Conservation (phyloP, 192 early-diverging fungal genomes). For the Entophlyctis helioformis region DNA sequence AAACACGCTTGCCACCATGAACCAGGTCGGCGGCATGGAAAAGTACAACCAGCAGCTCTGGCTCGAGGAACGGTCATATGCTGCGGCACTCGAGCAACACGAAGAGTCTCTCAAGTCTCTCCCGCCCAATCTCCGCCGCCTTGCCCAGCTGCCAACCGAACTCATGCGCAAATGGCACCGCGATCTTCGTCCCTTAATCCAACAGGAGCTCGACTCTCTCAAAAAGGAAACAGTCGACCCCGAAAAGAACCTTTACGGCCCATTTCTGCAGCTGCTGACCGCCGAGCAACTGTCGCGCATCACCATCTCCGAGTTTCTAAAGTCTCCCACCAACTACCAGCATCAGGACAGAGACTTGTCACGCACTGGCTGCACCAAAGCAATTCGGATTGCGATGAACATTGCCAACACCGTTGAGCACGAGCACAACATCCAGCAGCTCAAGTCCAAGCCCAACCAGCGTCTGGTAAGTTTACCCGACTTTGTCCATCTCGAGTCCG, state of each 20-base stretch:
- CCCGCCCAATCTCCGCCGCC: constrained; percentile 31
- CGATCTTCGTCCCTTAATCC: constrained; percentile 53
- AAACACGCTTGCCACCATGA: constrained; percentile 46
- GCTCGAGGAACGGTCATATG: constrained; percentile 71
- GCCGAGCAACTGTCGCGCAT: constrained; percentile 70
- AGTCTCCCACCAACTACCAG: constrained; percentile 22
- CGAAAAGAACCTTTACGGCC: constrained; percentile 45
- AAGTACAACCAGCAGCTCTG: constrained; percentile 64
- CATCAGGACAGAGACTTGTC: too few relatives aligned
- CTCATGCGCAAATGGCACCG: constrained; percentile 58
- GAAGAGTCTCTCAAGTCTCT: constrained; percentile 39
- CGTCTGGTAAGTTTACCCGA: too few relatives aligned
- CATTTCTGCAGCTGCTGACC: constrained; percentile 50
- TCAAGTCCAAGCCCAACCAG: constrained; percentile 16
- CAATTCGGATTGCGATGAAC: constrained; percentile 34
- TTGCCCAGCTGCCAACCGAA: constrained; percentile 40
- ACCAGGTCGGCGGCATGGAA: constrained; percentile 19
- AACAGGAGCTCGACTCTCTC: constrained; percentile 51
- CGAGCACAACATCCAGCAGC: constrained; percentile 67
- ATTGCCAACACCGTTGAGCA: constrained; percentile 70
- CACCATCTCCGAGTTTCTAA: constrained; percentile 69
- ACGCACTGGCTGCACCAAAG: too few relatives aligned
- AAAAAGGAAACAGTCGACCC: constrained; percentile 19
- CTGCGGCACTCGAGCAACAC: constrained; percentile 57
- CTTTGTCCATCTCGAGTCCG: too few relatives aligned